These are phyloP conservation scores for Cryoendolithus antarcticus DNA, from an alignment of 2,329 filamentous ascomycete species.

Conservation along the genomic window DNA sequence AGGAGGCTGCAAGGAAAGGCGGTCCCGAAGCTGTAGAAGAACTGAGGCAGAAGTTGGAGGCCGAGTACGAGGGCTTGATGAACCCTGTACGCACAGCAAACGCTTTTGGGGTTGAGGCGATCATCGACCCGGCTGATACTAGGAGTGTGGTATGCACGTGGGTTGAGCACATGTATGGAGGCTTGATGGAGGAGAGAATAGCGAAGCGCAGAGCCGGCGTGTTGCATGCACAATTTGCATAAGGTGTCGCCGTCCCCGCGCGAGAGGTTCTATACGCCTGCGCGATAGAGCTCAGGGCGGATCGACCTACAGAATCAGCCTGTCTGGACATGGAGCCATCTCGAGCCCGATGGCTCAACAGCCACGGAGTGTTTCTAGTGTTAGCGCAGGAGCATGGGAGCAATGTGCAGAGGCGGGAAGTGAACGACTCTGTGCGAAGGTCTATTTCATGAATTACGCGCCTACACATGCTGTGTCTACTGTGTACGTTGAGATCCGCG, in stretches of 20 bases:
- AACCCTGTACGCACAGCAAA: slow-evolving; percentile 54
- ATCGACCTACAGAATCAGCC: too few relatives aligned
- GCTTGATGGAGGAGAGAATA: slow-evolving; percentile 39
- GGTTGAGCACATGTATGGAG: slow-evolving; percentile 43
- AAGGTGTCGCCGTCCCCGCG: background rate
- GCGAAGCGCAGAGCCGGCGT: slow-evolving; percentile 26
- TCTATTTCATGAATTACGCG: too few relatives aligned
- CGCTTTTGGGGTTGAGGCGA: slow-evolving; percentile 52
- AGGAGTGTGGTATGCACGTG: slow-evolving; percentile 43
- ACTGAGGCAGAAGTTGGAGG: slow-evolving; percentile 44
- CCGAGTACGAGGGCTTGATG: slow-evolving; percentile 50
- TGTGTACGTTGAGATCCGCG: too few relatives aligned
- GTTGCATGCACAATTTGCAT: slow-evolving; percentile 20
- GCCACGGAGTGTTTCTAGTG: too few relatives aligned
- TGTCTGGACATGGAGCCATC: too few relatives aligned
- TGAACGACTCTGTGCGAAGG: too few relatives aligned
- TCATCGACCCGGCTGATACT: slow-evolving; percentile 50
- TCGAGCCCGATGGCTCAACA: too few relatives aligned
- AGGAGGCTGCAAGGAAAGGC: slow-evolving; percentile 38
- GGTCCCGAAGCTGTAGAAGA: slow-evolving; percentile 37
- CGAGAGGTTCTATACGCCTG: too few relatives aligned
- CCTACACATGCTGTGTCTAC: too few relatives aligned
- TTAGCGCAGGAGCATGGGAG: too few relatives aligned
- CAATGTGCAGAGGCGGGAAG: too few relatives aligned
- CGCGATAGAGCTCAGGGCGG: too few relatives aligned